A percentile compares a stretch with the other conserved stretches of the same genome.
phyloP scores from a whole-genome alignment of 2,329 filamentous ascomycete species.

The Aaosphaeria arxii region DNA sequence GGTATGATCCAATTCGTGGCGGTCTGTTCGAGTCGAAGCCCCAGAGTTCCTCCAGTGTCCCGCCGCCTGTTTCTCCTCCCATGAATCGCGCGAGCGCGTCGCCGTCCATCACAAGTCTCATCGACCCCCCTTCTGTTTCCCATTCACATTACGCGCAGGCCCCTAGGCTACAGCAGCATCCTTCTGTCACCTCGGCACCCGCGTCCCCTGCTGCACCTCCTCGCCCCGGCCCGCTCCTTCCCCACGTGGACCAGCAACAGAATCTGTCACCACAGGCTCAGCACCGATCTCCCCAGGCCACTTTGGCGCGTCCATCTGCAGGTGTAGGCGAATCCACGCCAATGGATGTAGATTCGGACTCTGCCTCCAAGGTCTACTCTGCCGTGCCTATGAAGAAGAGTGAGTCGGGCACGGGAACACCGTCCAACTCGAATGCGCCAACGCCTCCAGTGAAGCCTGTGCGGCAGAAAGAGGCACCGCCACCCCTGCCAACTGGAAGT shows the following conservation, averaged over 20 bases:
- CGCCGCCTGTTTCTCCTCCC: slow-evolving; percentile 47
- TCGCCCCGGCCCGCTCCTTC: slow-evolving; percentile 25
- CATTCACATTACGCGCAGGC: slow-evolving; percentile 34
- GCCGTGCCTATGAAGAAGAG: slow-evolving; percentile 32
- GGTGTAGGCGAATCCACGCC: slow-evolving; percentile 20
- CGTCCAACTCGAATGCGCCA: slow-evolving; percentile 48
- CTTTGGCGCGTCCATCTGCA: slow-evolving; percentile 11
- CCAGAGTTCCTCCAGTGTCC: slow-evolving; percentile 41
- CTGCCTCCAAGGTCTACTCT: slow-evolving; percentile 7
- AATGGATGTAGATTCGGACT: slow-evolving; percentile 38
- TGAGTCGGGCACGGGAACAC: slow-evolving; percentile 28
- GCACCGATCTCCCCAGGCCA: slow-evolving; percentile 6
- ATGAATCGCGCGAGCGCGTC: slow-evolving; percentile 78
- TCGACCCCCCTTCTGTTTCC: slow-evolving; percentile 62
- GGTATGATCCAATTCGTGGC: slow-evolving; percentile 84
- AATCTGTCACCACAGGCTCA: slow-evolving; percentile 11
- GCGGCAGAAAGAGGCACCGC: slow-evolving; percentile 55
- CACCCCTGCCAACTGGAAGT: slow-evolving; percentile 59
- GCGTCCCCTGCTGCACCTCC: slow-evolving; percentile 35
- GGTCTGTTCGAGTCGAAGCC: slow-evolving; percentile 47
- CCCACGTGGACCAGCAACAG: slow-evolving; percentile 22
- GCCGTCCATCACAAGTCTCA: slow-evolving; percentile 85
- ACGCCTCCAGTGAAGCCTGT: slow-evolving; percentile 55
- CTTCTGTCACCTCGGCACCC: slow-evolving; percentile 38
- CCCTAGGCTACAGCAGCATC: slow-evolving; percentile 30